Evolutionary conservation across 2,329 filamentous ascomycete genomes (phyloP), one percentile per base, ranked within the genome.

Genomic region (Beauveria sp.): DNA sequence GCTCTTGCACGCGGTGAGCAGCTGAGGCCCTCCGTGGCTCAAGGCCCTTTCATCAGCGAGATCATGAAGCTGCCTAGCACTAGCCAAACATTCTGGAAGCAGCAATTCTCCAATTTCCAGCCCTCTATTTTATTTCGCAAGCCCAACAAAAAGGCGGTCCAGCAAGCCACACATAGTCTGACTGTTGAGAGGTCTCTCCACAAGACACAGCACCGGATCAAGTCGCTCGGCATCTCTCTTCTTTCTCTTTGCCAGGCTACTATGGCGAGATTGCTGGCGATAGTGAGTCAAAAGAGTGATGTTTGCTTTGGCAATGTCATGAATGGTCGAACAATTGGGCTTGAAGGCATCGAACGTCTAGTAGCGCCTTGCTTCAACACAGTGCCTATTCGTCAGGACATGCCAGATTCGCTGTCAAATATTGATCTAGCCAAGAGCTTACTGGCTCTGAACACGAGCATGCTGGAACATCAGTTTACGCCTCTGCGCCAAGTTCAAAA

Each of bases 311-410:
- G 93, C 0, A 95, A 91, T 67, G 87, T 97, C 2, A 82, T 93
- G 61, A 93, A 86, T 68, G 92, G 93, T 1, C 85, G 93, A 8
- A 87, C 86, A 0, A 70, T 90, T 10, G 75, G 84, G 0, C 72
- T 93, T 3, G 81, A 88, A 6, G 83, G 81, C 0, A 77, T 93
- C 12, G 86, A 93, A 43, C 78, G 80, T 4, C 81, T 96, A 6
- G 83, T 96, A n/a, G 91, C 90, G 0, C 93, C 93, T 0, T 96
- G 91, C 71, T 96, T 97, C 78, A 97, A 96, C 70, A 96, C 93
- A 0, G 74, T 96, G 14, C 91, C 93, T 0, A 70, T 92, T 1
- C 83, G 91, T 28, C 74, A 85, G 18, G 74, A 84, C 38, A 63
- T 89, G 10, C 73, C 78, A 1, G 69, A 70, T 3, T 71, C 71